Percentiles rank a stretch among this genome's conserved stretches.
Conservation (phyloP, 2,329 filamentous ascomycete genomes). For the Lecanicillium sp. region DNA sequence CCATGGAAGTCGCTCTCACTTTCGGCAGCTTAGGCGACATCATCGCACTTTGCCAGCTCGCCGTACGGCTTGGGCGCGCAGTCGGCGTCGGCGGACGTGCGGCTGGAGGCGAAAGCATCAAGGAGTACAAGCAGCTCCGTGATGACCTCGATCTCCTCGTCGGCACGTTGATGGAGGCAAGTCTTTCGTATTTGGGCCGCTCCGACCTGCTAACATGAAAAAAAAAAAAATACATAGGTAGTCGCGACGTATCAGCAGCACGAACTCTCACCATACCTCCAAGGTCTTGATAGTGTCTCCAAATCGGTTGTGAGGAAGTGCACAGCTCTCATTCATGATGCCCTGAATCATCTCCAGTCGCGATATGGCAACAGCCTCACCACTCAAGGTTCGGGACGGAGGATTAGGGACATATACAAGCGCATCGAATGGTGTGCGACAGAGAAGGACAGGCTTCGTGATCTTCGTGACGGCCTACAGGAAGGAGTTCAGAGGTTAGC, state of each 20-base stretch:
- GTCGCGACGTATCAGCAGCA: constrained; percentile 4
- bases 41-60: neutral
- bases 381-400: neutral
- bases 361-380: neutral
- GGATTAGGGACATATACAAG: neutral
- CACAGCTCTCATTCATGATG: constrained; percentile 2
- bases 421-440: neutral
- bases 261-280: neutral
- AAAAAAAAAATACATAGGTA: too few relatives aligned
- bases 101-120: neutral
- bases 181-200: too few relatives aligned
- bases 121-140: constrained; percentile 2
- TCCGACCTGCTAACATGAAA: too few relatives aligned
- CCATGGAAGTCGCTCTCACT: neutral
- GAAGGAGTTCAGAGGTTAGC: neutral
- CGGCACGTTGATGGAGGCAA: neutral
- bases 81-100: neutral
- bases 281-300: neutral
- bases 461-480: neutral
- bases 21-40: constrained; percentile 3
- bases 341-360: constrained; percentile 1
- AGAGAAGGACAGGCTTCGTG: neutral
- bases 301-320: neutral
- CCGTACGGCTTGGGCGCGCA: constrained; percentile 2
- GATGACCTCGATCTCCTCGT: constrained; percentile 2